Conservation (phyloP, 495 filamentous ascomycete species). For the Penicillium paradoxum region DNA sequence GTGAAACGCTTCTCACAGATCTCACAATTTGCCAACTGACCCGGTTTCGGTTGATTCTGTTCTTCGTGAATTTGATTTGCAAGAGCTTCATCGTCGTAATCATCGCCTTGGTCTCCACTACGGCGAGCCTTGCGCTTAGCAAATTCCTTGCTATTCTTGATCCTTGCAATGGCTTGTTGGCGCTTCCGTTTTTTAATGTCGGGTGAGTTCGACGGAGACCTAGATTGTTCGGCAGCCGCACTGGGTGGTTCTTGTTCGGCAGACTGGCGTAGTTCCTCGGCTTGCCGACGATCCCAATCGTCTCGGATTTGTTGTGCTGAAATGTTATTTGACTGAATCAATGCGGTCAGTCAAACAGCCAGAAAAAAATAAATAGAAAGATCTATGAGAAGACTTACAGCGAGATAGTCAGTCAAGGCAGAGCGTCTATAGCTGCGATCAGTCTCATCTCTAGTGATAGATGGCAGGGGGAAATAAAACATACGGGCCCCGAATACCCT, state of each 20-base stretch:
- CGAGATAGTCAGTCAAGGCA: constrained; percentile 76
- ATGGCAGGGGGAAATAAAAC: constrained; percentile 18
- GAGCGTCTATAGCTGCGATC: constrained; percentile 47
- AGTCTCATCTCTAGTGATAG: neutral
- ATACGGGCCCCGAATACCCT: constrained; percentile 61
- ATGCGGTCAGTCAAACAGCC: constrained; percentile 2
- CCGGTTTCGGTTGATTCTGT: constrained; percentile 63
- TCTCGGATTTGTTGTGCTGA: constrained; percentile 72
- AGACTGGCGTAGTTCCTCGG: constrained; percentile 27
- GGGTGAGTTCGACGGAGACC: constrained; percentile 26
- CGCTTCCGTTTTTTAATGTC: constrained; percentile 58
- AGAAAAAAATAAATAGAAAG: neutral
- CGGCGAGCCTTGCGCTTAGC: constrained; percentile 54
- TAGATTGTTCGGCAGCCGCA: constrained; percentile 7
- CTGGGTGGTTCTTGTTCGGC: constrained; percentile 9
- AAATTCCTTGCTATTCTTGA: constrained; percentile 70
- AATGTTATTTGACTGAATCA: constrained; percentile 74
- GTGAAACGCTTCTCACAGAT: constrained; percentile 85
- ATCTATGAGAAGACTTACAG: constrained; percentile 50
- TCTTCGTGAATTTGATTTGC: constrained; percentile 55
- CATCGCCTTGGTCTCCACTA: constrained; percentile 44
- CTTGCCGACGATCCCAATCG: constrained; percentile 51
- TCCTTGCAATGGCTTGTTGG: constrained; percentile 62
- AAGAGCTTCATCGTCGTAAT: constrained; percentile 45
- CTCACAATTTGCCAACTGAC: constrained; percentile 86